phyloP scores from a whole-genome alignment of 345 rosid genomes.

The Schrenkiella parvula region DNA sequence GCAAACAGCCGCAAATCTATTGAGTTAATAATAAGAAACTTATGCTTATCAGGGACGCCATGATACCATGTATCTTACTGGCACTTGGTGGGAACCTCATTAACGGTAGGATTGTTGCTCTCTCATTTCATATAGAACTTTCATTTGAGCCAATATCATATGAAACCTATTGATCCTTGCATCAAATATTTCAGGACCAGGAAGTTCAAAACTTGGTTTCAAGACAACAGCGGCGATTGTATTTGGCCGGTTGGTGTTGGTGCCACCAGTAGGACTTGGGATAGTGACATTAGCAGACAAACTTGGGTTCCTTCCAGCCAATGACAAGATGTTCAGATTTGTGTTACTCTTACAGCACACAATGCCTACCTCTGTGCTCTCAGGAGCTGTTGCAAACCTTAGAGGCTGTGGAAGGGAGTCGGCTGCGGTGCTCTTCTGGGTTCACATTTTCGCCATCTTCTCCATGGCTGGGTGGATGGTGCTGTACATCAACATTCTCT shows the following conservation, averaged over 20 bases:
- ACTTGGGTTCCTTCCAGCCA: conserved; percentile 93
- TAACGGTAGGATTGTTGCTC: conserved; percentile 53
- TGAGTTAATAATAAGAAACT: not conserved
- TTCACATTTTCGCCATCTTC: conserved; percentile 84
- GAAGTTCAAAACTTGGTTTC: conserved; percentile 94
- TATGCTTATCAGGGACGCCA: conserved; percentile 69
- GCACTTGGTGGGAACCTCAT: conserved; percentile 97
- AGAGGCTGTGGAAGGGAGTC: conserved; percentile 97
- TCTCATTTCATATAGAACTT: not conserved
- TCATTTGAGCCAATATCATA: not conserved
- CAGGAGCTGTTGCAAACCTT: conserved; percentile 95
- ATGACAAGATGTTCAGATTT: conserved; percentile 91
- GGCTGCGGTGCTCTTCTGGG: conserved; percentile 97
- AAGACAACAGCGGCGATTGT: conserved; percentile 84
- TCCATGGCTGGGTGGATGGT: conserved; percentile 97
- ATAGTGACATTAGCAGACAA: conserved; percentile 92
- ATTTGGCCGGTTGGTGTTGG: conserved; percentile 70
- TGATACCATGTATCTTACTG: conserved; percentile 93
- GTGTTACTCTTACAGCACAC: conserved; percentile 90
- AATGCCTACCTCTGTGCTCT: conserved; percentile 97
- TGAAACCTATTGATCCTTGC: not conserved
- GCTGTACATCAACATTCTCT: conserved; percentile 81
- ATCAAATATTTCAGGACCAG: conserved; percentile 62
- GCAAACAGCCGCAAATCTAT: not conserved
- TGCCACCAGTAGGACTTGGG: conserved; percentile 88